A percentile compares a stretch with the other conserved stretches of the same genome.
Conservation (phyloP, 2,329 filamentous ascomycete genomes). For the Metarhizium robertsii region DNA sequence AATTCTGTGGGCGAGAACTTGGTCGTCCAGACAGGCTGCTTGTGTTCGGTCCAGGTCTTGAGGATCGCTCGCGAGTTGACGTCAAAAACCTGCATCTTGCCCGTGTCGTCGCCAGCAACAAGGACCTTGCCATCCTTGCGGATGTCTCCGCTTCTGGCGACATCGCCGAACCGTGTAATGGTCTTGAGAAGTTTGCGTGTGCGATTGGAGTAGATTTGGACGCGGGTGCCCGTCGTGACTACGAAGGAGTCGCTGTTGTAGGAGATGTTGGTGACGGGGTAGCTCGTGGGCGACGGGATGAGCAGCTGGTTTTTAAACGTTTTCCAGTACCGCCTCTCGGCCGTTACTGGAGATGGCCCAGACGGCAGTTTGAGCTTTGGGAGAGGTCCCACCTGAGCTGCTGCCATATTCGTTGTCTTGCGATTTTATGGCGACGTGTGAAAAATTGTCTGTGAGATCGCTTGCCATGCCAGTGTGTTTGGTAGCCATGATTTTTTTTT, state of each 20-base stretch:
- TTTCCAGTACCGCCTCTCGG: constrained; percentile 94
- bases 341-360: constrained; percentile 72
- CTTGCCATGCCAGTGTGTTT: background rate
- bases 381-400: constrained; percentile 73
- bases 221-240: constrained; percentile 85
- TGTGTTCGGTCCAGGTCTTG: constrained; percentile 91
- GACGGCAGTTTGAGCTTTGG: constrained; percentile 74
- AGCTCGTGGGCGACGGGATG: constrained; percentile 82
- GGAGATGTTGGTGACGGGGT: constrained; percentile 84
- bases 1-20: constrained; percentile 85
- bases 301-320: constrained; percentile 87
- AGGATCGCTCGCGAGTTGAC: constrained; percentile 79
- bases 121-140: constrained; percentile 81
- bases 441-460: no score
- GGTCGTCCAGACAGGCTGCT: constrained; percentile 87
- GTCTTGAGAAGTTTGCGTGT: constrained; percentile 90
- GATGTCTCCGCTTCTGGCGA: constrained; percentile 82
- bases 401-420: constrained; percentile 39
- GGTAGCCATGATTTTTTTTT: constrained; percentile 13
- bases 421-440: background rate
- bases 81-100: constrained; percentile 92
- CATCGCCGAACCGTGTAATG: constrained; percentile 86
- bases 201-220: constrained; percentile 89
- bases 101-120: constrained; percentile 84
- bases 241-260: constrained; percentile 71